Evolutionary conservation across 2,329 filamentous ascomycete species (phyloP), one percentile per base, ranked within the genome.

Genomic region (Sordariomycetes sp.): DNA sequence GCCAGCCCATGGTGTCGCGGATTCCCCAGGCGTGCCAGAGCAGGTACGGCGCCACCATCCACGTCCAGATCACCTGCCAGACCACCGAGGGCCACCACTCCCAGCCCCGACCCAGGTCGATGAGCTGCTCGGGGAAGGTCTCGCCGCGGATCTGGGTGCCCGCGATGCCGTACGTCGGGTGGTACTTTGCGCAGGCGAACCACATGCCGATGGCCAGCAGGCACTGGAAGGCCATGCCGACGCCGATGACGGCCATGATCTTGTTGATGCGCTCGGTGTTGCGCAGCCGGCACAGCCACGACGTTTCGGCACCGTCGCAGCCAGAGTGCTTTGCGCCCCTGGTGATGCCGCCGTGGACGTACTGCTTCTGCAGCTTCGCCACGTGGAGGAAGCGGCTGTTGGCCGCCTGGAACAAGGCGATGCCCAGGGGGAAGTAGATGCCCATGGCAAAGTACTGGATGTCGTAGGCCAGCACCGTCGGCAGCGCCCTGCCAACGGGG

Each of bases 381-480:
- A 72, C 55, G 37, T 67, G 56, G 9, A 73, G 56, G 33, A 75
- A 66, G 16, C 69, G 66, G 32, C 54, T 59, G 46, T 74, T 72
- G 34, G 66, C 67, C 14, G 68, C 72, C 40, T 76, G 72, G 47
- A 76, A 78, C 5, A 75, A 49, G 3, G 70, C 72, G 26, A 77
- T 67, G 3, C 73, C 72, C 12, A 72, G 55, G 1, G 73, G 73
- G 4, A 78, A 58, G 49, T 69, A 72, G 33, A 68, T 63, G 25
- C 67, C 70, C 73, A 77, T 78, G 48, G 72, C 59, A 61, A 72
- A 77, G 45, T 68, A 78, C 44, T 74, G 69, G 4, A 63, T 49
- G 21, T 64, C 57, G 38, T 70, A 74, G 1, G 69, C 56, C 11
- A 50, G 33, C 1, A 59, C 44, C 1, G 55, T 35, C 1, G 55